A percentile compares a stretch with the other conserved stretches of the same genome.
phyloP scores from a whole-genome alignment of 805 yeast genomes.

The Ogataea neopini region DNA sequence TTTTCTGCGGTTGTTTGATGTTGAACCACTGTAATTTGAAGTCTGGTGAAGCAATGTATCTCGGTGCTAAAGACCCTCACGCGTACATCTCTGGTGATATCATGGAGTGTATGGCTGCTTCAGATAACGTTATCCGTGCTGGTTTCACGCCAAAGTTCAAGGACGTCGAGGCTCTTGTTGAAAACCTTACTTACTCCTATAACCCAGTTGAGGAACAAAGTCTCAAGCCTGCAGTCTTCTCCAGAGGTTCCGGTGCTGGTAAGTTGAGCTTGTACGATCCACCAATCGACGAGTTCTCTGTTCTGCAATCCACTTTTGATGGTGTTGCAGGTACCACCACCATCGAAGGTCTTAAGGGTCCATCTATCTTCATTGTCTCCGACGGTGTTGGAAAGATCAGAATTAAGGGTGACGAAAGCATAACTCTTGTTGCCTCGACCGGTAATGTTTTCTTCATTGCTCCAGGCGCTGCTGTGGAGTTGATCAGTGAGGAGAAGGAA shows the following conservation, averaged over 20 bases:
- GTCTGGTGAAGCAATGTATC: conserved; percentile 94
- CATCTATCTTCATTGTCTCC: conserved; percentile 82
- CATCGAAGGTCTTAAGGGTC: conserved; percentile 72
- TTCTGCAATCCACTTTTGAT: conserved; percentile 75
- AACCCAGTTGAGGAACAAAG: conserved; percentile 92
- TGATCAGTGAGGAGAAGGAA: conserved; percentile 50
- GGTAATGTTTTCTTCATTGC: conserved; percentile 88
- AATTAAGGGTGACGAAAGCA: conserved; percentile 43
- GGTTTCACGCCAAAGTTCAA: conserved; percentile 99
- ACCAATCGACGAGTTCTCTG: conserved; percentile 95
- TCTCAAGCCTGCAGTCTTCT: conserved; percentile 64
- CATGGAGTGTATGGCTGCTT: conserved; percentile 99
- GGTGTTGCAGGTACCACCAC: conserved; percentile 50
- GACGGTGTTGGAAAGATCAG: conserved; percentile 69
- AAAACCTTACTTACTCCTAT: conserved; percentile 85
- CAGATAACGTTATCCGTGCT: conserved; percentile 96
- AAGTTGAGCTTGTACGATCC: conserved; percentile 78
- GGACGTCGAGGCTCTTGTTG: conserved; percentile 87
- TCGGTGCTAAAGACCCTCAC: conserved; percentile 97
- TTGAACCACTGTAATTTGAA: conserved; percentile 82
- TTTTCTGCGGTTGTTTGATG: conserved; percentile 92
- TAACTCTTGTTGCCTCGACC: conserved; percentile 51
- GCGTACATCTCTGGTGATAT: conserved; percentile 97
- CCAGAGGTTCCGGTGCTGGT: conserved; percentile 67
- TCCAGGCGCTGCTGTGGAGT: conserved; percentile 66